A percentile compares a stretch with the other conserved stretches of the same genome.
phyloP scores from a whole-genome alignment of 495 filamentous ascomycete species.

The Annulohypoxylon moriforme region DNA sequence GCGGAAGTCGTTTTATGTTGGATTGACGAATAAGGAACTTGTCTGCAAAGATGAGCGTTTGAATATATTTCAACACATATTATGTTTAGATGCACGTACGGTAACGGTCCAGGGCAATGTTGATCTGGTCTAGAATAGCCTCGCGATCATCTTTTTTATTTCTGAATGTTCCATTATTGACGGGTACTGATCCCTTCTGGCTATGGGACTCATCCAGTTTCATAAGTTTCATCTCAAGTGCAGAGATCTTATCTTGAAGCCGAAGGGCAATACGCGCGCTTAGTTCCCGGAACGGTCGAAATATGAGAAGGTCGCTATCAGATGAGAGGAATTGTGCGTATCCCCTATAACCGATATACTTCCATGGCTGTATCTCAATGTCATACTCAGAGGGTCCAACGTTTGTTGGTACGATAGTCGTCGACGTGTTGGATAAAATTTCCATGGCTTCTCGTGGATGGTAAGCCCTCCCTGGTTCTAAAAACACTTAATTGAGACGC shows the following conservation, averaged over 20 bases:
- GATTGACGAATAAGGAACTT: slow-evolving; percentile 45
- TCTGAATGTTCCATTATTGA: slow-evolving; percentile 50
- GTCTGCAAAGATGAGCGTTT: slow-evolving; percentile 22
- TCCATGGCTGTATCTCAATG: slow-evolving; percentile 43
- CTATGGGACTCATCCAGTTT: slow-evolving; percentile 29
- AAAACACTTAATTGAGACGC: too few relatives aligned
- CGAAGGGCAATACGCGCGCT: slow-evolving; percentile 48
- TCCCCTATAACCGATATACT: slow-evolving; percentile 52
- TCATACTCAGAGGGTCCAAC: background rate
- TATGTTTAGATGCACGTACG: slow-evolving; percentile 21
- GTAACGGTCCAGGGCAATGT: slow-evolving; percentile 23
- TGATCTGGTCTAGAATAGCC: slow-evolving; percentile 34
- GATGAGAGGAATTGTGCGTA: slow-evolving; percentile 51
- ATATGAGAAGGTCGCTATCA: slow-evolving; percentile 53
- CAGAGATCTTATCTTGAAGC: slow-evolving; percentile 46
- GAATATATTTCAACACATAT: too few relatives aligned
- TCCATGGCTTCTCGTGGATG: background rate
- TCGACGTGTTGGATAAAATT: background rate
- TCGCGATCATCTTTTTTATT: slow-evolving; percentile 36
- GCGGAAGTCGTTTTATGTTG: slow-evolving; percentile 29
- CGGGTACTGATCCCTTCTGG: slow-evolving; percentile 4
- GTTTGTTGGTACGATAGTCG: background rate
- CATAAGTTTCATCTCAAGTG: slow-evolving; percentile 39
- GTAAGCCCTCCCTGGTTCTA: too few relatives aligned
- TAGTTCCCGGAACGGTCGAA: slow-evolving; percentile 48